Evolutionary conservation across 805 yeast genomes (phyloP).

Genomic region (Maudiozyma saulgeensis): DNA sequence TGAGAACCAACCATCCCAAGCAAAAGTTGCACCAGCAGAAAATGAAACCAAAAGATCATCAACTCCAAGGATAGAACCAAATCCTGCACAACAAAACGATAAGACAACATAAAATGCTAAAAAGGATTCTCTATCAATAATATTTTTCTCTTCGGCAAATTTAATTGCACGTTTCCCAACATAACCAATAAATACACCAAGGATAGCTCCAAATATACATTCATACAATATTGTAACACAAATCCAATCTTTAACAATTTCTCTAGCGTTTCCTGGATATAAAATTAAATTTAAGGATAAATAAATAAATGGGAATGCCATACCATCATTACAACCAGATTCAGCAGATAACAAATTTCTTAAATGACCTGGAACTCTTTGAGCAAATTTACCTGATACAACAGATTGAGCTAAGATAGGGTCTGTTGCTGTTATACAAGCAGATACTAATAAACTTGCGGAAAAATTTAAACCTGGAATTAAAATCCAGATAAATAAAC

Average conservation of each 20-base stretch:
- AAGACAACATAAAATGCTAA: slow-evolving; percentile 75
- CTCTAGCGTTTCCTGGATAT: slow-evolving; percentile 55
- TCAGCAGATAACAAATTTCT: slow-evolving; percentile 77
- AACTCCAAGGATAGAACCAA: slow-evolving; percentile 78
- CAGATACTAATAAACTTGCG: slow-evolving; percentile 65
- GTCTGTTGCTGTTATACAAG: slow-evolving; percentile 91
- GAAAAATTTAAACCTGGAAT: slow-evolving; percentile 66
- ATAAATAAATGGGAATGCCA: slow-evolving; percentile 87
- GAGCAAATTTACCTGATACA: slow-evolving; percentile 83
- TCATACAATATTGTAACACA: slow-evolving; percentile 69
- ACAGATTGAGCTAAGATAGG: slow-evolving; percentile 94
- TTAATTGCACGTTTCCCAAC: slow-evolving; percentile 59
- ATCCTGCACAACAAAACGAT: slow-evolving; percentile 79
- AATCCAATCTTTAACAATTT: slow-evolving; percentile 74
- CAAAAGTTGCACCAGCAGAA: slow-evolving; percentile 87
- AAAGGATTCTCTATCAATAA: slow-evolving; percentile 84
- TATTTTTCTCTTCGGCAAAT: slow-evolving; percentile 56
- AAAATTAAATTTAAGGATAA: slow-evolving; percentile 58
- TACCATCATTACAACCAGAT: slow-evolving; percentile 85
- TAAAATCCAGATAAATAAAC: slow-evolving; percentile 67
- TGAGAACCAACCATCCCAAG: slow-evolving; percentile 91
- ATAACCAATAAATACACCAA: slow-evolving; percentile 69
- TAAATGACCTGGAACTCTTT: slow-evolving; percentile 86
- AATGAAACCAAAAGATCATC: slow-evolving; percentile 85
- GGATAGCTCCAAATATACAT: slow-evolving; percentile 65